Evolutionary conservation across 1,139 yeast species (phyloP).

Genomic region (Geotrichum candidum): DNA sequence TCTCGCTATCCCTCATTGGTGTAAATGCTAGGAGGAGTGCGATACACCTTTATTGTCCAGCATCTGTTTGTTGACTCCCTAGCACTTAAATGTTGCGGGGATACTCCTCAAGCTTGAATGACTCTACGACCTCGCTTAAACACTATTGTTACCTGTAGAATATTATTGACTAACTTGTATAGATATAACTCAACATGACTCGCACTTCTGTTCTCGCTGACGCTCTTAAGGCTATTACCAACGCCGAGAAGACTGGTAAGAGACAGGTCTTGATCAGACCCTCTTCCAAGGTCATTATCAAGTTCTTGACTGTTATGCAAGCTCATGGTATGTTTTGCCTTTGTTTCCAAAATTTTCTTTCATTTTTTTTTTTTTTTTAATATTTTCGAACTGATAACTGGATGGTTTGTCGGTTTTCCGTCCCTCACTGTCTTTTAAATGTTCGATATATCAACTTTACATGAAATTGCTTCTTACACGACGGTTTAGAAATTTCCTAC

Average conservation of each 20-base stretch:
- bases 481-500: conserved; percentile 37
- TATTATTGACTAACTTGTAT: conserved; percentile 90
- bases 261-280: conserved; percentile 99
- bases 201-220: conserved; percentile 99
- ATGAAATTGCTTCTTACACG: conserved; percentile 67
- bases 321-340: conserved; percentile 63
- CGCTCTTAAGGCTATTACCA: conserved; percentile 97
- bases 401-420: conserved; percentile 83
- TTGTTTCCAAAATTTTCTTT: background rate
- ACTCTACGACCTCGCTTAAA: conserved; percentile 84
- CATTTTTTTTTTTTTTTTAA: background rate
- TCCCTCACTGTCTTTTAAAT: conserved; percentile 97
- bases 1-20: conserved; percentile 7
- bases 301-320: conserved; percentile 96
- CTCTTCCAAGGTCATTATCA: conserved; percentile 96
- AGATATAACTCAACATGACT: conserved; percentile 88
- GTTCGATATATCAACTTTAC: conserved; percentile 68
- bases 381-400: conserved; percentile 68
- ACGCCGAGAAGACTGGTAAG: conserved; percentile 99
- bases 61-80: conserved; percentile 13
- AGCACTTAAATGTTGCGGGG: conserved; percentile 3
- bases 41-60: conserved; percentile 16
- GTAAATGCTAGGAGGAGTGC: conserved; percentile 1
- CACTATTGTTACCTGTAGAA: conserved; percentile 63
- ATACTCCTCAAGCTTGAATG: conserved; percentile 13